Evolutionary conservation across 176 grass and related monocot species (phyloP), one percentile per base, ranked within the genome.

Genomic region (Calamus simplicifolius): DNA sequence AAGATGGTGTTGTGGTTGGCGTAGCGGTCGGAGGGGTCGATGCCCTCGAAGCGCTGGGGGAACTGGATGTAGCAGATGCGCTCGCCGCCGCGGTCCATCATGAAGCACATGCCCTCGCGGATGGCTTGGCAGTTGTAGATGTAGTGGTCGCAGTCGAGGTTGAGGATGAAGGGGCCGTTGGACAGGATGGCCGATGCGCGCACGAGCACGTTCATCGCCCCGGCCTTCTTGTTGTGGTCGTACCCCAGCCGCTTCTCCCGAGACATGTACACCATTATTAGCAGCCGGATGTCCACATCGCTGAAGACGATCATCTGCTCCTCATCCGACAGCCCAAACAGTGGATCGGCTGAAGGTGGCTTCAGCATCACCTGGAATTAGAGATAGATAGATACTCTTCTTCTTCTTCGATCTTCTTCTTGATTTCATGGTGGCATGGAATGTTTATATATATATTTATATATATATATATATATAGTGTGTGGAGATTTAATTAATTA

Each of bases 191-290:
- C 93, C 12, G 93, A 98, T 52, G 84, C 64, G 0, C 93, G 87
- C n/a, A 97, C 93, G 1, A 90, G 75, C 0, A 86, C 92, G 60
- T 96, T 96, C 92, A 96, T 96, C 51, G 92, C 86, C 13, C 92
- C 92, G 0, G 92, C 92, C 68, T 96, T 96, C 80, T 96, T 96
- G 74, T 96, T 96, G 80, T 96, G 92, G 76, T 96, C 92, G 73
- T 96, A 96, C 0, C 92, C 92, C 1, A 72, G 80, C 0, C 86
- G 58, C 75, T 96, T 96, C 78, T 96, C 92, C 4, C 92, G 60
- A 0, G 92, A 96, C 64, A 96, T 73, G 56, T 96, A 96, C 2
- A 96, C 91, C 50, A 96, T 27, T 83, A 96, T 96, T 10, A 83
- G 86, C 17, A 97, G 62, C 2, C 87, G 81, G 50, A 85, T 91